Percentiles rank a stretch among this genome's conserved stretches.
Evolutionary conservation across 2,329 filamentous ascomycete genomes (phyloP).

Genomic region (Sclerotinia sclerotiorum): DNA sequence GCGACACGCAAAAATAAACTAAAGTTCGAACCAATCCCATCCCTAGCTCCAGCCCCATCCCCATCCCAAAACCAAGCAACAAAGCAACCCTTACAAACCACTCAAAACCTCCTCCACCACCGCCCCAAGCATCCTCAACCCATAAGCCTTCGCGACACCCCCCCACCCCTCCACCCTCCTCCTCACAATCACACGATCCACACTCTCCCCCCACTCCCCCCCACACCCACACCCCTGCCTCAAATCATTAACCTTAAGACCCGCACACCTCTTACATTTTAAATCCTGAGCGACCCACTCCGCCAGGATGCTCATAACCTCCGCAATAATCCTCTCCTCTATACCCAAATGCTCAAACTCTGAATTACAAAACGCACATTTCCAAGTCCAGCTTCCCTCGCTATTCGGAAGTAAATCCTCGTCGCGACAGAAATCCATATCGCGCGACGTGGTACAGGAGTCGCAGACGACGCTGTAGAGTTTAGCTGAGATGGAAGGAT

Average conservation of each 20-base stretch:
- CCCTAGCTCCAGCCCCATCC: no score
- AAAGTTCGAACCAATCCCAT: no score
- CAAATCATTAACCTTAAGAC: slow-evolving; percentile 84
- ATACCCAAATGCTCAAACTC: slow-evolving; percentile 77
- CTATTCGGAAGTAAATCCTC: slow-evolving; percentile 67
- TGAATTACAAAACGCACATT: slow-evolving; percentile 71
- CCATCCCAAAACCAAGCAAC: neutral
- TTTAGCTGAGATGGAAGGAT: slow-evolving; percentile 74
- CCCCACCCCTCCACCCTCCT: slow-evolving; percentile 67
- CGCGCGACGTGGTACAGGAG: slow-evolving; percentile 83
- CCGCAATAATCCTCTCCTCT: slow-evolving; percentile 77
- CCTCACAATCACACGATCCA: slow-evolving; percentile 65
- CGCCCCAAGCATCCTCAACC: slow-evolving; percentile 74
- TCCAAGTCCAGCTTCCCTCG: slow-evolving; percentile 56
- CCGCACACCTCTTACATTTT: slow-evolving; percentile 70
- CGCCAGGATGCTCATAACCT: slow-evolving; percentile 71
- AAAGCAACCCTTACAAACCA: slow-evolving; percentile 43
- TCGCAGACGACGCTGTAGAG: slow-evolving; percentile 80
- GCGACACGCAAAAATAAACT: neutral
- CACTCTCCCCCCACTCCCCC: slow-evolving; percentile 75
- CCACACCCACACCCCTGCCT: slow-evolving; percentile 96
- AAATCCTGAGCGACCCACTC: slow-evolving; percentile 90
- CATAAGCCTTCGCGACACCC: slow-evolving; percentile 76
- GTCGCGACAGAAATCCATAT: slow-evolving; percentile 91
- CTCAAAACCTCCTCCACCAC: slow-evolving; percentile 66